phyloP scores from a whole-genome alignment of 2,329 filamentous ascomycete species.

The Alternaria sp. region DNA sequence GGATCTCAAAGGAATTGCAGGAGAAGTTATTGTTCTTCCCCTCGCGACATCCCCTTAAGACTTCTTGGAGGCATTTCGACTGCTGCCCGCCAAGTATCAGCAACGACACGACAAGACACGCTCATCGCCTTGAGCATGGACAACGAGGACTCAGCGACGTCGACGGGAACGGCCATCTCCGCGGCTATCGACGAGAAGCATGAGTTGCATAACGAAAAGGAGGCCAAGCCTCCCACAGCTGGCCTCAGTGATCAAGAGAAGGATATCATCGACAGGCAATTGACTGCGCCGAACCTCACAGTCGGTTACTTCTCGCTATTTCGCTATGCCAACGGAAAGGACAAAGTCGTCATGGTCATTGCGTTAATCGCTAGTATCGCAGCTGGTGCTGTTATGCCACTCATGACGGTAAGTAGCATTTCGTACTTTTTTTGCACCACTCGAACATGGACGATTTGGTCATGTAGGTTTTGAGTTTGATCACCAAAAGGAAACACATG shows the following conservation, averaged over 20 bases:
- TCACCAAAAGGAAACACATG: not conserved
- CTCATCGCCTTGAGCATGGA: slow-evolving; percentile 18
- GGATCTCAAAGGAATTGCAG: slow-evolving; percentile 3
- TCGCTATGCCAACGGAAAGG: slow-evolving; percentile 53
- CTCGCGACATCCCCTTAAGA: slow-evolving; percentile 1
- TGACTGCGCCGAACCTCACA: slow-evolving; percentile 51
- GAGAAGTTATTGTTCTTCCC: not conserved
- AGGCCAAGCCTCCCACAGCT: slow-evolving; percentile 28
- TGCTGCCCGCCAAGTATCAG: not conserved
- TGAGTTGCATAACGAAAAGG: slow-evolving; percentile 24
- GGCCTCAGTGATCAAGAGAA: slow-evolving; percentile 42
- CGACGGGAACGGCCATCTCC: slow-evolving; percentile 21
- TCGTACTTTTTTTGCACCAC: not conserved
- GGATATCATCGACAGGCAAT: slow-evolving; percentile 47
- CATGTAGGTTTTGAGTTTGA: not conserved
- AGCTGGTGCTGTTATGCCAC: slow-evolving; percentile 74
- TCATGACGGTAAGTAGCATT: slow-evolving; percentile 64
- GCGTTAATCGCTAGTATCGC: slow-evolving; percentile 70
- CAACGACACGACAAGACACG: slow-evolving; percentile 16
- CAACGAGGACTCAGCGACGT: slow-evolving; percentile 16
- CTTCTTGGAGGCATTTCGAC: not conserved
- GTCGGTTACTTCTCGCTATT: slow-evolving; percentile 55
- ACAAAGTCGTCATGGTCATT: slow-evolving; percentile 54
- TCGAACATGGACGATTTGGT: not conserved
- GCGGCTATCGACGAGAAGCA: slow-evolving; percentile 33